Evolutionary conservation across 2,329 filamentous ascomycete species (phyloP).

Genomic region (Aspergillus sp.): DNA sequence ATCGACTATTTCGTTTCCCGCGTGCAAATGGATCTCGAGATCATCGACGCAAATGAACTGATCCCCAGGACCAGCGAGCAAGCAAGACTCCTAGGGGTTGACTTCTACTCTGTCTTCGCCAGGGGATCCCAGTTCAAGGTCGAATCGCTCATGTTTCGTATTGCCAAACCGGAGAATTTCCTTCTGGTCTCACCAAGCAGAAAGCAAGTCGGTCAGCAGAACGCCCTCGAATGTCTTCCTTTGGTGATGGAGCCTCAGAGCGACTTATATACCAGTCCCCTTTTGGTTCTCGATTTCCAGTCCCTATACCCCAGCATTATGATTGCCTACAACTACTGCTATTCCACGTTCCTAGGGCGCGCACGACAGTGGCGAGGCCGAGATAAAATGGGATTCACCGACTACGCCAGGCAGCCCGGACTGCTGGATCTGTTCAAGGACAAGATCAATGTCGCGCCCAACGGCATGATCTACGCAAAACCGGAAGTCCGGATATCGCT

Average conservation of each 20-base stretch:
- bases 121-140: constrained; percentile 98
- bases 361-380: constrained; percentile 83
- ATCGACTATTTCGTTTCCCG: constrained; percentile 75
- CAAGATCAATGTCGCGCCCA: constrained; percentile 87
- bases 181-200: constrained; percentile 84
- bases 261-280: constrained; percentile 84
- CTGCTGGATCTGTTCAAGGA: constrained; percentile 77
- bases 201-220: constrained; percentile 90
- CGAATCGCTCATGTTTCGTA: constrained; percentile 97
- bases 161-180: constrained; percentile 95
- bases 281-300: constrained; percentile 93
- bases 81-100: constrained; percentile 84
- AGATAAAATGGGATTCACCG: constrained; percentile 91
- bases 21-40: constrained; percentile 80
- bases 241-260: constrained; percentile 98
- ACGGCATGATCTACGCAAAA: constrained; percentile 94
- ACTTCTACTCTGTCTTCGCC: constrained; percentile 95
- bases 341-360: constrained; percentile 90
- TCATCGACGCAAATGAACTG: constrained; percentile 85
- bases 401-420: constrained; percentile 75
- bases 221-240: constrained; percentile 89
- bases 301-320: constrained; percentile 95
- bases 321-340: constrained; percentile 99
- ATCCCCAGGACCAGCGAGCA: constrained; percentile 90
- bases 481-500: constrained; percentile 83